Evolutionary conservation across 169 alveolate genomes (phyloP).

Genomic region (Perkinsus marinus): DNA sequence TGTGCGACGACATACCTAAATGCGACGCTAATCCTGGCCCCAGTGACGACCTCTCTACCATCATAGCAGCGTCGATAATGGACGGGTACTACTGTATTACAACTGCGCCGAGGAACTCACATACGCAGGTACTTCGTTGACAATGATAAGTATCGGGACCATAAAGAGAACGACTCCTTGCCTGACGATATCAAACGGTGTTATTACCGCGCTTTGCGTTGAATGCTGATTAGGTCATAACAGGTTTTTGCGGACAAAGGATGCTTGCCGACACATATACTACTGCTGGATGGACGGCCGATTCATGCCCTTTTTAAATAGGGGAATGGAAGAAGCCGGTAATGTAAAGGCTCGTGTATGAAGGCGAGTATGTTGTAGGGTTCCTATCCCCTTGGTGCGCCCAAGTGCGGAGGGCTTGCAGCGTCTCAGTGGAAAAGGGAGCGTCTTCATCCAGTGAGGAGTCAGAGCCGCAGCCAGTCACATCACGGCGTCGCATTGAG

Average conservation of each 20-base stretch:
- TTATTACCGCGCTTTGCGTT: background rate
- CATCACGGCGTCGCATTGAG: background rate
- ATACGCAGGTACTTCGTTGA: background rate
- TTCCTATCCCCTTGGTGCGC: background rate
- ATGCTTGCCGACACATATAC: background rate
- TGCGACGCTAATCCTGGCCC: background rate
- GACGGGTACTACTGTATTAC: background rate
- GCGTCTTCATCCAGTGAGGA: background rate
- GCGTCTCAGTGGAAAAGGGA: background rate
- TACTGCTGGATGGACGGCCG: background rate
- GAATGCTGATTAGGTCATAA: background rate
- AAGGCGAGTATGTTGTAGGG: background rate
- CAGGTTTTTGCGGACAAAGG: background rate
- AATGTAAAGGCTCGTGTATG: background rate
- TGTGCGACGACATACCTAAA: background rate
- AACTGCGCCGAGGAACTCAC: too few relatives aligned
- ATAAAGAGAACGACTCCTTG: background rate
- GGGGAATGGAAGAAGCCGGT: background rate
- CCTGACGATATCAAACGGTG: background rate
- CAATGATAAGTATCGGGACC: background rate
- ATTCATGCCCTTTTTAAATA: background rate
- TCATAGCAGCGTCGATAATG: background rate
- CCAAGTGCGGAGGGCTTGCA: background rate
- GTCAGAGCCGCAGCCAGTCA: background rate
- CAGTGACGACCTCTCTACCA: background rate